Conservation (phyloP, 2,329 filamentous ascomycete species). For the Grosmannia penicillata region DNA sequence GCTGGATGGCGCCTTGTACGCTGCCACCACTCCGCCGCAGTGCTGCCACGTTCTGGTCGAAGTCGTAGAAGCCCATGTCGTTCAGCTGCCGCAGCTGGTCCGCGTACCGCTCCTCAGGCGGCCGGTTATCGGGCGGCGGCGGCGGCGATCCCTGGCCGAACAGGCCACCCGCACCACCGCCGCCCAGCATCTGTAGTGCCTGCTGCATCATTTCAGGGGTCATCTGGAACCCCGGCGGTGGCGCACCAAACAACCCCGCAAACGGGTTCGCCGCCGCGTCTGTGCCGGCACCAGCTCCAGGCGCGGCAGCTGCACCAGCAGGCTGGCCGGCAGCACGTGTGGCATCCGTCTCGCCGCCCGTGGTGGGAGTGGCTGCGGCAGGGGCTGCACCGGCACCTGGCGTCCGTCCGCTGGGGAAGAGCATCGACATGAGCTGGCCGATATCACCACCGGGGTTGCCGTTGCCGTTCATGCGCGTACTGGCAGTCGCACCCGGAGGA, state of each 20-base stretch:
- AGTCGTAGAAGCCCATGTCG: conserved; percentile 98
- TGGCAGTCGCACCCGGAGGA: conserved; percentile 9
- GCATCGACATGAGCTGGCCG: background rate
- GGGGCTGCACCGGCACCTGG: background rate
- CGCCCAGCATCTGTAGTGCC: conserved; percentile 34
- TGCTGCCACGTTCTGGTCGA: conserved; percentile 82
- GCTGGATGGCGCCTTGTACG: conserved; percentile 81
- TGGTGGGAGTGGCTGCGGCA: background rate
- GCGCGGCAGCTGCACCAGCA: conserved; percentile 10
- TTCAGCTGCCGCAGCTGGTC: conserved; percentile 85
- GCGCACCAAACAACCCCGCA: conserved; percentile 39
- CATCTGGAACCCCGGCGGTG: conserved; percentile 21
- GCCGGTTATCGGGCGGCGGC: conserved; percentile 62
- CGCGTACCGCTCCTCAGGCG: conserved; percentile 86
- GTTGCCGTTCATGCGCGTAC: background rate
- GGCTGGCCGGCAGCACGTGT: conserved; percentile 4
- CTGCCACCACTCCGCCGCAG: conserved; percentile 80
- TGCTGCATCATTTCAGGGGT: conserved; percentile 41
- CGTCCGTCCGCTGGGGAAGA: conserved; percentile 2
- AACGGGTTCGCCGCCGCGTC: conserved; percentile 46
- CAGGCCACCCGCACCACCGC: too few species aligned
- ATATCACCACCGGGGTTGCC: background rate
- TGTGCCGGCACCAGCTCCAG: conserved; percentile 14
- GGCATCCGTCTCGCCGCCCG: background rate
- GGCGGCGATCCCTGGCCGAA: too few species aligned